Evolutionary conservation across 768 basidiomycete species (phyloP), one percentile per base, ranked within the genome.

Genomic region (Trametes coccinea): DNA sequence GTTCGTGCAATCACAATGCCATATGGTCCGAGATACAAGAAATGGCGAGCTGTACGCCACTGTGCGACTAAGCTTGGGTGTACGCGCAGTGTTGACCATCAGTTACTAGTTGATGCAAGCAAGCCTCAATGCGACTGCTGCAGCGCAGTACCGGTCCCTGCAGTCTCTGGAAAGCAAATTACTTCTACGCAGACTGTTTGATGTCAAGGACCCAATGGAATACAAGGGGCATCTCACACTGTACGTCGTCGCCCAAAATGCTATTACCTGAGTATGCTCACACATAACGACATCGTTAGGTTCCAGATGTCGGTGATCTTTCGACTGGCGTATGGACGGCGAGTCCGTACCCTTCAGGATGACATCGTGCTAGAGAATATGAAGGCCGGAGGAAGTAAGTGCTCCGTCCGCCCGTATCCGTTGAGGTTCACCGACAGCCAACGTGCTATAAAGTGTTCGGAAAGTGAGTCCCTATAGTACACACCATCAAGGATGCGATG

Each of bases 281-380:
- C 22, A 22, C 22, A 22, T 22, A 22, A 30, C 17, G 34, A 37
- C 34, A 37, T 22, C 22, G 22, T 22, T 22, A 59, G 58, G 0
- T 59, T 59, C 37, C 58, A 53, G 11, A 59, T 59, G 58, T 59
- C 58, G 14, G 58, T 59, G 9, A 53, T 59, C 6, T 59, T 59
- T 22, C 31, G 50, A 10, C 17, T 59, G 13, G 58, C 58, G 22
- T 59, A 59, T 9, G 58, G 58, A 14, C 41, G 58, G 29, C 43
- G 58, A 13, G 44, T 59, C 3, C 58, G 51, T 2, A 53, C 43
- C 1, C 27, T 59, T 11, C 58, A 53, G 47, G 58, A 59, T 17
- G 58, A 59, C 10, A 40, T 59, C 0, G 58, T 59, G 8, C 3
- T 59, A 2, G 43, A 30, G 13, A 45, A 53, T 16, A 46, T 39